Evolutionary conservation across 2,329 filamentous ascomycete genomes (phyloP), one percentile per base, ranked within the genome.

Genomic region (Colletotrichum tamarilloi): DNA sequence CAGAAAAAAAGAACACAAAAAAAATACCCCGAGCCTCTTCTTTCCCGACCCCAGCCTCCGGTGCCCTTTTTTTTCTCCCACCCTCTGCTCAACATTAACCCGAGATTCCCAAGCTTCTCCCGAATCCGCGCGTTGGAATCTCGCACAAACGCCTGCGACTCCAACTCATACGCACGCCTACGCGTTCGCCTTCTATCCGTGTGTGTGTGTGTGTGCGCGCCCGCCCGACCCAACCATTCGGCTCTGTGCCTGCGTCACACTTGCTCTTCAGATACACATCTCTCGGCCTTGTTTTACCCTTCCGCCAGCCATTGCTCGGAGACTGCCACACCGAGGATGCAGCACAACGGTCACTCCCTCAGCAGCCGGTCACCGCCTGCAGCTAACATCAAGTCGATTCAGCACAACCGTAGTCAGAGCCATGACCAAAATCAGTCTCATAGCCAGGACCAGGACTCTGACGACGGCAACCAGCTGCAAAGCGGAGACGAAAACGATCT

Each of bases 21-120:
- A 72, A 68, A 67, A 73, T 73, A 71, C 55, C 66, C 75, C 75
- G 69, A 75, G 71, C 69, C 59, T 74, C 52, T 74, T 75, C 69
- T 67, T 71, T 69, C 49, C 60, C 59, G 57, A 26, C 65, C 59
- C 68, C 56, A 63, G 60, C 59, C 68, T 71, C 56, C 28, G 28
- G 49, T 63, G 64, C 58, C 73, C 62, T 64, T 68, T 78, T 77
- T 49, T 49, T 49, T 49, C 42, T 49, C 42, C 77, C 67, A 77
- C 79, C 77, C 77, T 84, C 83, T 83, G 78, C 82, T 79, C 82
- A 86, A 81, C 83, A 86, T 86, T 85, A 85, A 78, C 84, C 85
- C 83, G 84, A 86, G 80, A 78, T 73, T 64, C 75, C 70, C 62
- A 72, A 68, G 57, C 57, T 68, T 68, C 68, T 74, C 52, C 68